Conservation (phyloP, 2,329 filamentous ascomycete genomes). For the Sporothrix variecibatus region DNA sequence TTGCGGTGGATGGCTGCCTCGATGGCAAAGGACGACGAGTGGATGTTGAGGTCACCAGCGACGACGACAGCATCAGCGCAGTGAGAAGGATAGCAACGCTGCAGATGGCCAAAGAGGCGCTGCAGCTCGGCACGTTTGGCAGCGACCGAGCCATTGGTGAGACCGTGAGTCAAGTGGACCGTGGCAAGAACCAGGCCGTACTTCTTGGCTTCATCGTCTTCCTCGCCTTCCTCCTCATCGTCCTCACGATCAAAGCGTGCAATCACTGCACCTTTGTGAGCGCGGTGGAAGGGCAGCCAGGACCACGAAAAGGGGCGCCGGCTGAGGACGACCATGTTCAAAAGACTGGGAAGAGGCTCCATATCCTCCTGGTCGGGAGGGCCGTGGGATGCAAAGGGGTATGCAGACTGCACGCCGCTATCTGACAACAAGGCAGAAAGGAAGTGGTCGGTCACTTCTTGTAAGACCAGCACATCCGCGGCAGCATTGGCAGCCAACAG, state of each 20-base stretch:
- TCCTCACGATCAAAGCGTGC: constrained; percentile 40
- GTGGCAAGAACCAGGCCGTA: constrained; percentile 54
- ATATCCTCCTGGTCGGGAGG: constrained; percentile 54
- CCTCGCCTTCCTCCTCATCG: not conserved
- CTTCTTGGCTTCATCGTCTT: constrained; percentile 22
- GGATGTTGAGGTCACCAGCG: constrained; percentile 66
- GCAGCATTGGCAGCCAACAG: constrained; percentile 46
- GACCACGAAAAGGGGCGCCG: constrained; percentile 58
- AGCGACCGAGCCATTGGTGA: constrained; percentile 59
- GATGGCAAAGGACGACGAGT: constrained; percentile 60
- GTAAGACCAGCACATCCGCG: constrained; percentile 55
- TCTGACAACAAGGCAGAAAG: constrained; percentile 56
- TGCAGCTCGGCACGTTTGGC: constrained; percentile 60
- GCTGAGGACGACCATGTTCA: constrained; percentile 64
- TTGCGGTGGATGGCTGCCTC: constrained; percentile 53
- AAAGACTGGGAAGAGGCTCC: constrained; percentile 58
- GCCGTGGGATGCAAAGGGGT: constrained; percentile 59
- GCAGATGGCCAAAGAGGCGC: constrained; percentile 51
- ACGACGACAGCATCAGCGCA: constrained; percentile 54
- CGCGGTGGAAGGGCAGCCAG: constrained; percentile 53
- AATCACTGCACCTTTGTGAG: constrained; percentile 61
- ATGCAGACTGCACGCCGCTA: constrained; percentile 48
- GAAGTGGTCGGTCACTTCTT: constrained; percentile 68
- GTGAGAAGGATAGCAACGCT: constrained; percentile 39
- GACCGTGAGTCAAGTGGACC: constrained; percentile 62